Conservation (phyloP, 768 basidiomycete genomes). For the Rhodocollybia butyracea region DNA sequence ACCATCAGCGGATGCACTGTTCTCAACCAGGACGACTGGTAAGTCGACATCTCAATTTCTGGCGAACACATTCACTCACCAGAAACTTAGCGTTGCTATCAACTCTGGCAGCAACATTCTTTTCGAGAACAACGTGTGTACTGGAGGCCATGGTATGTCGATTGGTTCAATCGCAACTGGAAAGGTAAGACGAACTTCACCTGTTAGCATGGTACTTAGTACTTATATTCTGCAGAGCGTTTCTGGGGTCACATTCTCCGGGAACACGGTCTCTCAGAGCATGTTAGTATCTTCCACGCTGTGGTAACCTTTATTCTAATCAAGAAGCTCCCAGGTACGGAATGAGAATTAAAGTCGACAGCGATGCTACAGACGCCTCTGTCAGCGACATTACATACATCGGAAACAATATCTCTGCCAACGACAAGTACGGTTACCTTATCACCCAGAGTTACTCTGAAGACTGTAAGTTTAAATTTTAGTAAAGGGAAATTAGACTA, state of each 20-base stretch:
- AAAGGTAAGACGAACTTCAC: too few species aligned
- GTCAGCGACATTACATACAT: conserved; percentile 33
- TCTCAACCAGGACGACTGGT: conserved; percentile 5
- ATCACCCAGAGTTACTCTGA: conserved; percentile 31
- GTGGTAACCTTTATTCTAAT: conserved; percentile 39
- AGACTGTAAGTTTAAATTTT: conserved; percentile 11
- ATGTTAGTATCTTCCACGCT: conserved; percentile 13
- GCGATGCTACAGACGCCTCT: conserved; percentile 24
- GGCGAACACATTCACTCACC: not conserved
- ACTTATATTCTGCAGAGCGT: too few species aligned
- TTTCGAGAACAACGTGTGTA: conserved; percentile 36
- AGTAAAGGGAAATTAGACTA: not conserved
- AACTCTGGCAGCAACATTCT: conserved; percentile 18
- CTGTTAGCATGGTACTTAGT: too few species aligned
- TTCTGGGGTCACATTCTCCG: conserved; percentile 1
- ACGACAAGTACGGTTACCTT: conserved; percentile 37
- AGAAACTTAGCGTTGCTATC: conserved; percentile 44
- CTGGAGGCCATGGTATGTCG: conserved; percentile 46
- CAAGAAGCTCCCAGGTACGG: conserved; percentile 27
- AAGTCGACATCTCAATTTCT: not conserved
- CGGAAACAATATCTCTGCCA: conserved; percentile 34
- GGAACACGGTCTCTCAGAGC: conserved; percentile 25
- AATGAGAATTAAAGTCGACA: conserved; percentile 11
- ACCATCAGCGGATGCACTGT: conserved; percentile 3
- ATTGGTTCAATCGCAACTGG: conserved; percentile 39